phyloP scores from a whole-genome alignment of 345 rosid genomes.

The Salix brachista region DNA sequence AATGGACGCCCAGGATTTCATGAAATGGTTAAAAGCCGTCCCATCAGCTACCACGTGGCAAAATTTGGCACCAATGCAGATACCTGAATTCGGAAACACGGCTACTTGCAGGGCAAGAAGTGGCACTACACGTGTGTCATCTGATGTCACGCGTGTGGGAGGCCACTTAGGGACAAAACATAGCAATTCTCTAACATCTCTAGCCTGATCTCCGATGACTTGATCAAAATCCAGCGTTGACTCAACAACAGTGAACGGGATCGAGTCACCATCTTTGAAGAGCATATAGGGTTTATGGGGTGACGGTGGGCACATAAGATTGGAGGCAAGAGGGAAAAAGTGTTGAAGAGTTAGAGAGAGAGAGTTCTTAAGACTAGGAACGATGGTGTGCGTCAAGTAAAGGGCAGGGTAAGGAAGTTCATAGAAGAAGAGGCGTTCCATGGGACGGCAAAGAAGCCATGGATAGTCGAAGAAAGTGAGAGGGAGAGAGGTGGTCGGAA shows the following conservation, averaged over 20 bases:
- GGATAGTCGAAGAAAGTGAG: conserved; percentile 16
- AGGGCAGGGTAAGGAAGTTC: conserved; percentile 14
- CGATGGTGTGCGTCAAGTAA: conserved; percentile 6
- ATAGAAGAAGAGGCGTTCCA: conserved; percentile 31
- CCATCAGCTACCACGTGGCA: conserved; percentile 41
- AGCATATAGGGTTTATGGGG: conserved; percentile 27
- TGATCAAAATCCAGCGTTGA: conserved; percentile 22
- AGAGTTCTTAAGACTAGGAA: conserved; percentile 22
- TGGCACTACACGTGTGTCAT: conserved; percentile 5
- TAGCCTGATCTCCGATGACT: conserved; percentile 12
- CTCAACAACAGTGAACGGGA: conserved; percentile 27
- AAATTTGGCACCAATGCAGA: conserved; percentile 26
- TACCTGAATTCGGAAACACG: conserved; percentile 36
- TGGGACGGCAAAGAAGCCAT: conserved; percentile 20
- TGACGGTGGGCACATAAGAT: conserved; percentile 22
- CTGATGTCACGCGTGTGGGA: not conserved
- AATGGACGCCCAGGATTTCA: conserved; percentile 38
- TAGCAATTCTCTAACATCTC: conserved; percentile 14
- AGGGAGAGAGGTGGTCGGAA: conserved; percentile 9
- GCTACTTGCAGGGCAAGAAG: conserved; percentile 35
- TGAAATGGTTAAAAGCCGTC: conserved; percentile 32
- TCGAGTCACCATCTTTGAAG: conserved; percentile 9
- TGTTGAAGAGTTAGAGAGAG: conserved; percentile 31
- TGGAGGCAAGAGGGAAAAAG: conserved; percentile 29
- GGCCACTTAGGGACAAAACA: conserved; percentile 28